Evolutionary conservation across 805 yeast species (phyloP), one percentile per base, ranked within the genome.

Genomic region (Blastobotrys chiropterorum): DNA sequence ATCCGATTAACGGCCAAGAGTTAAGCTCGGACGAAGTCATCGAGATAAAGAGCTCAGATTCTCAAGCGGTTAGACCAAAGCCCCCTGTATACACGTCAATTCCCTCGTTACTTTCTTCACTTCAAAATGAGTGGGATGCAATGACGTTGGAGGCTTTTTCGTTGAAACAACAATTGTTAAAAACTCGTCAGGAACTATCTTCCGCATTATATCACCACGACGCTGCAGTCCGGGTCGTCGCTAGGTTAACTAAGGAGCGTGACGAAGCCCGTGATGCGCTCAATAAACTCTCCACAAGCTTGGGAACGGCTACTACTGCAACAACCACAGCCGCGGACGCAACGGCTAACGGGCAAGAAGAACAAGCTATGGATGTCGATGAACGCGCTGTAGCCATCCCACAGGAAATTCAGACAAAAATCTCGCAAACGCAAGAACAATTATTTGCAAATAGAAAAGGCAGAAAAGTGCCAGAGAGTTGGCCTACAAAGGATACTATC

Each of bases 91-190:
- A 72, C 53, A 78, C 82, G 19, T 85, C 95, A 0, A 86, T 90
- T 30, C 98, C 98, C 0, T 74, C 86, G 2, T 67, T 90, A 59
- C 71, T 90, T 48, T 74, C 87, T 2, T 72, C 85, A 1, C 80
- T 90, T 56, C 97, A 90, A 64, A 81, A 83, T 54, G 96, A 90
- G 67, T 90, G 95, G 90, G 97, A 90, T 63, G 80, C 96, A 0
- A 65, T 87, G 44, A 86, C 92, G 26, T 70, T 90, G 48, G 97
- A 92, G 62, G 75, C 85, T 17, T 89, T 88, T 62, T 78, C 82
- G 40, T 70, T 90, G 56, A 75, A 94, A 54, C 85, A 86, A 63
- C 89, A 85, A 59, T 72, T 90, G 39, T 78, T 75, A 48, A 72
- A 73, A 20, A 75, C 90, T 1, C 77, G 85, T 53, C 80, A 85